Percentiles rank a stretch among this genome's conserved stretches.
Conservation (phyloP, 169 alveolate genomes). For the Eimeria maxima region DNA sequence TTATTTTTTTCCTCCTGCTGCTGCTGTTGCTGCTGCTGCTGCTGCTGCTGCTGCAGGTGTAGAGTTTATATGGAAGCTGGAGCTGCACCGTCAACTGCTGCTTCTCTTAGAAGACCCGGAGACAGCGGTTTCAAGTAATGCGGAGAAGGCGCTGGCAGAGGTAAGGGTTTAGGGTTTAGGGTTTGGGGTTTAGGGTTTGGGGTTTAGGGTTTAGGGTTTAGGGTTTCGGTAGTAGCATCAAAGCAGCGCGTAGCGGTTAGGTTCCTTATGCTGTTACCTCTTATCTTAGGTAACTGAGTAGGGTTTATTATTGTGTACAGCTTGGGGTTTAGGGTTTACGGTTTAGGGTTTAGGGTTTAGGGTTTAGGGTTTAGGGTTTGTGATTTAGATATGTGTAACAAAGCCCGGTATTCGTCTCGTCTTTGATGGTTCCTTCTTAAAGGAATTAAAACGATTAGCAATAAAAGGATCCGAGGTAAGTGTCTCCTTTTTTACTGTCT, state of each 20-base stretch:
- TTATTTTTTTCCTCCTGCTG: slow-evolving; percentile 2
- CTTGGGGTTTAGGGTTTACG: background rate
- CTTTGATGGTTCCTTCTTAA: slow-evolving; percentile 7
- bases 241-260: background rate
- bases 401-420: background rate
- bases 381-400: background rate
- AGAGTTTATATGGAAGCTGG: slow-evolving; percentile 21
- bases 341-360: background rate
- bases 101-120: background rate
- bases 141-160: slow-evolving; percentile 47
- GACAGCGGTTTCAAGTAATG: slow-evolving; percentile 32
- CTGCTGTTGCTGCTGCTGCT: background rate
- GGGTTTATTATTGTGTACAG: background rate
- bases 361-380: background rate
- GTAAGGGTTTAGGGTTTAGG: slow-evolving; percentile 4
- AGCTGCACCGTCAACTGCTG: slow-evolving; percentile 19
- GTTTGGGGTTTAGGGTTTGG: background rate
- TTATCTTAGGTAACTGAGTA: too few species aligned
- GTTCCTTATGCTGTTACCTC: too few species aligned
- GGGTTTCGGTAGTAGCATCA: background rate
- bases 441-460: background rate
- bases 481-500: background rate
- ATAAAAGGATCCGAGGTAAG: background rate
- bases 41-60: slow-evolving; percentile 50
- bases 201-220: background rate